Percentiles rank a stretch among this genome's conserved stretches.
Evolutionary conservation across 2,329 filamentous ascomycete species (phyloP).

Genomic region (Trichoderma aggressivum): DNA sequence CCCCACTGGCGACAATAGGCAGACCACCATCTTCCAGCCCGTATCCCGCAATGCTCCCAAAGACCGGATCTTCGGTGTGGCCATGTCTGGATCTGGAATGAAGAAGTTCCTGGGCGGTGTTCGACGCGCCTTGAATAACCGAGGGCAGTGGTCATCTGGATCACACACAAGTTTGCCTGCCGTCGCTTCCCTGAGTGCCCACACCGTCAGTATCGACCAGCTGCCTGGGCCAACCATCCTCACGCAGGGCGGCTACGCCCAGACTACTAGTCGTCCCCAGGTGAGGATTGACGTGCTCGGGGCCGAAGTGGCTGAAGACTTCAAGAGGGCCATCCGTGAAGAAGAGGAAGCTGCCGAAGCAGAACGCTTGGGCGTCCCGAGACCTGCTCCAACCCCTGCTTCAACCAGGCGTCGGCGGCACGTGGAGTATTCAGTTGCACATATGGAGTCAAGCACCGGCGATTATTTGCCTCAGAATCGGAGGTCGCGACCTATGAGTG

Average conservation of each 20-base stretch:
- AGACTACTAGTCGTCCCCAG: constrained; percentile 46
- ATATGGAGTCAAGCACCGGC: constrained; percentile 40
- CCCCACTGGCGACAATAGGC: constrained; percentile 44
- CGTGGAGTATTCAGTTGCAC: constrained; percentile 43
- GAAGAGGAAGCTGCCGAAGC: constrained; percentile 53
- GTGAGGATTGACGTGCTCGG: constrained; percentile 78
- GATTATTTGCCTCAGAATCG: constrained; percentile 33
- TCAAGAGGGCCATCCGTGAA: constrained; percentile 70
- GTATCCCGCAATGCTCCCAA: constrained; percentile 41
- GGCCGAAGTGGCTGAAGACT: constrained; percentile 74
- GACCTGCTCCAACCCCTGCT: constrained; percentile 19
- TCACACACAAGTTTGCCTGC: constrained; percentile 48
- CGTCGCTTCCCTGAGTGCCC: constrained; percentile 47
- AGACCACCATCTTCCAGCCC: constrained; percentile 53
- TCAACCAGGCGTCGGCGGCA: constrained; percentile 27
- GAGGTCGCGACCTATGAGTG: constrained; percentile 45
- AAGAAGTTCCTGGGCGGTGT: constrained; percentile 84
- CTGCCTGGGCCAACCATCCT: constrained; percentile 58
- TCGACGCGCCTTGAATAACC: constrained; percentile 71
- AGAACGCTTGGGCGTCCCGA: constrained; percentile 25
- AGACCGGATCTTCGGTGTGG: constrained; percentile 49
- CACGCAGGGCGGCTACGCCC: constrained; percentile 48
- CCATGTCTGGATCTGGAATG: constrained; percentile 71
- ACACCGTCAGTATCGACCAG: constrained; percentile 54
- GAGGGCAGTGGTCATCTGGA: constrained; percentile 42